Evolutionary conservation across 805 yeast genomes (phyloP), one percentile per base, ranked within the genome.

Genomic region (Lipomyces sp.): DNA sequence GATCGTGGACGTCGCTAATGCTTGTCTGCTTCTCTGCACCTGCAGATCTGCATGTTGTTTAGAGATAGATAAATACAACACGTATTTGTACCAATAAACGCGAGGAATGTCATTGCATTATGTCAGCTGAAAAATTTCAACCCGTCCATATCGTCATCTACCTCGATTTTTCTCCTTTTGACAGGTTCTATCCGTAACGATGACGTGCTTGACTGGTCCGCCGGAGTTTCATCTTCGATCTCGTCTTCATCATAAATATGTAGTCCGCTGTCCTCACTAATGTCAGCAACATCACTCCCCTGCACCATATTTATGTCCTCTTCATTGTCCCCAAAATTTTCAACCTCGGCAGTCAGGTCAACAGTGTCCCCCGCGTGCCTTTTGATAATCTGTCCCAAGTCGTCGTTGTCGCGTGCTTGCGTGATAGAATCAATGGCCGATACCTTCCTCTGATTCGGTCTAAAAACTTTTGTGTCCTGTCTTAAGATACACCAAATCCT

Each of bases 401-500:
- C 59, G 56, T 24, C 18, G 30, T 18, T 3, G 32, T 29, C 59
- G 11, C 32, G 24, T n/a, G 13, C 24, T 10, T 29, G n/a, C 48
- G n/a, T 15, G 30, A 55, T 39, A 24, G 18, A 30, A 48, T 54
- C 39, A 32, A 11, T 34, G 10, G n/a, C 33, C 10, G 24, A 34
- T 33, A 55, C 11, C 42, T 24, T 32, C 53, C 29, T n/a, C n/a
- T n/a, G 39, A 15, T 29, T 48, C 8, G 60, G 62, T 7, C 35
- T 18, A 51, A 64, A 64, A 4, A 62, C 59, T 5, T 35, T 57
- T 37, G 29, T 3, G 37, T 65, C 71, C 37, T 56, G 33, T 10
- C 64, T 24, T 30, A 67, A 34, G 1, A 66, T 18, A 13, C 30
- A 15, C 61, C 64, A 67, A 7, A 67, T 56, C 53, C 48, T 34